Conservation (phyloP, 2,329 filamentous ascomycete species). For the Trichoderma sp. region DNA sequence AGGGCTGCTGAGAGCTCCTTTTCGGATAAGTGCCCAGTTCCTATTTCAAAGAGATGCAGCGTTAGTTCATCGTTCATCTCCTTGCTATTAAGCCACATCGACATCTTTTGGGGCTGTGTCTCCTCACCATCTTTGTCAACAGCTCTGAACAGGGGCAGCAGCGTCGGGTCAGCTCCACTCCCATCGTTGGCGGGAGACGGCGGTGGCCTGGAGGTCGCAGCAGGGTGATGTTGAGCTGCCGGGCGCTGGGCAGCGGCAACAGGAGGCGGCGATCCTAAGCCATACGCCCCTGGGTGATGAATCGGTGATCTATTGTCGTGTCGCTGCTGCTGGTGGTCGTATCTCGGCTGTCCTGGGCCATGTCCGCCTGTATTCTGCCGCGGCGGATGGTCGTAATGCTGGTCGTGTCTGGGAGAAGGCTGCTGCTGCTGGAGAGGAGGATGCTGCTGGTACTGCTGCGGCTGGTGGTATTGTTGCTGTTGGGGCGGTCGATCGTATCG, state of each 20-base stretch:
- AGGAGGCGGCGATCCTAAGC: slow-evolving; percentile 55
- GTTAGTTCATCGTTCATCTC: background rate
- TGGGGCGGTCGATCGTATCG: slow-evolving; percentile 28
- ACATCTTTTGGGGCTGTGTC: background rate
- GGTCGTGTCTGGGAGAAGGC: background rate
- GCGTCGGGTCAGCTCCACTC: slow-evolving; percentile 64
- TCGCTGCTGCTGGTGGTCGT: slow-evolving; percentile 35
- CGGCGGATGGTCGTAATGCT: slow-evolving; percentile 20
- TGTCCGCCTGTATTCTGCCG: slow-evolving; percentile 14
- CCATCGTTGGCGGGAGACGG: slow-evolving; percentile 60
- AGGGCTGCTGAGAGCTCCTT: slow-evolving; percentile 84
- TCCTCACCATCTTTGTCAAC: slow-evolving; percentile 79
- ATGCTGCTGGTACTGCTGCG: background rate
- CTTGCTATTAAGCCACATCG: background rate
- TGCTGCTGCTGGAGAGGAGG: background rate
- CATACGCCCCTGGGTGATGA: slow-evolving; percentile 42
- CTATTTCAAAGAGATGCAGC: slow-evolving; percentile 39
- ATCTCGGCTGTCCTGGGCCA: slow-evolving; percentile 20
- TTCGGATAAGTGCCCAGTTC: slow-evolving; percentile 81
- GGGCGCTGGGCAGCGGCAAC: slow-evolving; percentile 45
- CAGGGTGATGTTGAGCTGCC: slow-evolving; percentile 51
- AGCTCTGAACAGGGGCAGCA: slow-evolving; percentile 84
- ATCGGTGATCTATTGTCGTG: slow-evolving; percentile 53
- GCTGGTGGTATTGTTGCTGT: slow-evolving; percentile 13
- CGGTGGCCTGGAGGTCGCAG: slow-evolving; percentile 63